A percentile compares a stretch with the other conserved stretches of the same genome.
Conservation (phyloP, 1,139 yeast genomes). For the Blastobotrys capitulatus region DNA sequence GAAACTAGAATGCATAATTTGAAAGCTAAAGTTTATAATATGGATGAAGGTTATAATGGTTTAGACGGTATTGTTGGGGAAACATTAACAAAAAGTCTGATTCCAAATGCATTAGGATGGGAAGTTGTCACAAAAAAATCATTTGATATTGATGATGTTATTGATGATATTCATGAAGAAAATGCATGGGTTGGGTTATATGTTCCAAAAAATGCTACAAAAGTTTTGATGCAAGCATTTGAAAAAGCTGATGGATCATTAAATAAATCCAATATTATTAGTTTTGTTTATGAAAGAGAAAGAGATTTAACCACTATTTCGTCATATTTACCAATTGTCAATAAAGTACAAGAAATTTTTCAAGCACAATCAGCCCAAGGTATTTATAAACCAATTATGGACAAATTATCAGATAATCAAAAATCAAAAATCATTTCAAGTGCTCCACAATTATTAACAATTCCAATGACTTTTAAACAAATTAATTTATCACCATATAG, state of each 20-base stretch:
- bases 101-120: constrained; percentile 26
- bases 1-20: constrained; percentile 37
- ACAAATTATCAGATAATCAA: constrained; percentile 9
- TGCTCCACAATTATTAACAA: constrained; percentile 14
- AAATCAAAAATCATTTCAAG: constrained; percentile 3
- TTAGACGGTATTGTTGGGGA: constrained; percentile 33
- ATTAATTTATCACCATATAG: constrained; percentile 12
- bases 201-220: constrained; percentile 24
- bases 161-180: constrained; percentile 18
- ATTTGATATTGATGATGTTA: constrained; percentile 17
- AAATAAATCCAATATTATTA: constrained; percentile 29
- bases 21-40: constrained; percentile 43
- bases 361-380: constrained; percentile 9
- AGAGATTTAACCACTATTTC: constrained; percentile 46
- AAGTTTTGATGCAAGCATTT: constrained; percentile 16
- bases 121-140: constrained; percentile 28
- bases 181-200: constrained; percentile 25
- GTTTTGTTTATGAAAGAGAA: constrained; percentile 46
- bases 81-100: constrained; percentile 28
- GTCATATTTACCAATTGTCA: constrained; percentile 32
- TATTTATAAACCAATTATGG: constrained; percentile 17
- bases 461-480: constrained; percentile 13
- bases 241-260: constrained; percentile 12
- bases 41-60: constrained; percentile 34
- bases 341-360: constrained; percentile 28